Evolutionary conservation across 768 basidiomycete species (phyloP).

Genomic region (Suillus americanus): DNA sequence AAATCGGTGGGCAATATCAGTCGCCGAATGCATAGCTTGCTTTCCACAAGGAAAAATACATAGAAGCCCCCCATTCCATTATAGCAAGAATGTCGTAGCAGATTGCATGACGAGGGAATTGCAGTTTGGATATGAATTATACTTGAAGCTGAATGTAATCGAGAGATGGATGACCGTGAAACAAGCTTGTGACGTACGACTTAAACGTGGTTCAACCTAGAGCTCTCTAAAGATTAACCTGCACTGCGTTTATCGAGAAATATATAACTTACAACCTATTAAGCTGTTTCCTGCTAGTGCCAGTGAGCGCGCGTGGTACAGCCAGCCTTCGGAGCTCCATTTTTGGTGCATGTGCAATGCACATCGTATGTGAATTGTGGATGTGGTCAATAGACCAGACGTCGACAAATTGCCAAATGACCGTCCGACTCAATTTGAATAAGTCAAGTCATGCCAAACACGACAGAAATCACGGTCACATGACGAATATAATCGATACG

Average conservation of each 20-base stretch:
- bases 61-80: background rate
- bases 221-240: background rate
- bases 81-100: background rate
- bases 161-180: background rate
- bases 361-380: background rate
- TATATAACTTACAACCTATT: background rate
- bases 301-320: background rate
- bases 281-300: background rate
- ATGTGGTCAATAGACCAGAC: background rate
- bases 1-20: background rate
- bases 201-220: background rate
- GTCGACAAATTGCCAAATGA: no score
- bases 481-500: conserved; percentile 13
- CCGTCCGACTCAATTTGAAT: no score
- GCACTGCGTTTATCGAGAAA: background rate
- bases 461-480: conserved; percentile 26
- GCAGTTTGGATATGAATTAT: background rate
- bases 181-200: background rate
- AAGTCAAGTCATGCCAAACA: background rate
- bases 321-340: background rate
- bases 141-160: background rate
- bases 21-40: background rate
- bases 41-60: background rate
- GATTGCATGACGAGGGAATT: background rate
- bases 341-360: background rate